Base-by-base conservation (phyloP, 345 rosid species). In the Geranium brycei region DNA sequence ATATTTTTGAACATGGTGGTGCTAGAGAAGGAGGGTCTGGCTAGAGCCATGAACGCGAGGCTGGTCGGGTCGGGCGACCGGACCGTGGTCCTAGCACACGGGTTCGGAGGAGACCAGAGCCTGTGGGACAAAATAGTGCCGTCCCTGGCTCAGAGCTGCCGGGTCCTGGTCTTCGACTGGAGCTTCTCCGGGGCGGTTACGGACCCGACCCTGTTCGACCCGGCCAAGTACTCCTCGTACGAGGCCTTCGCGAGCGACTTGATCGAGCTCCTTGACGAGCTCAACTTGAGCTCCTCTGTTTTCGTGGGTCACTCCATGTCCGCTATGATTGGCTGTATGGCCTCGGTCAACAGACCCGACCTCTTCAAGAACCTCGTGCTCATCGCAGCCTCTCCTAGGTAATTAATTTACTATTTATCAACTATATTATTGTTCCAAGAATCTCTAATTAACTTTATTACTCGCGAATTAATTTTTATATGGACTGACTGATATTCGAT, bases 301-400 rank as follows among this genome's bases (percentile, higher is more conserved):
- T 62, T 61, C 11, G 51, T 71, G 40, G 74, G 74, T 31, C 69
- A 71, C 63, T 71, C 73, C 65, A 64, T 71, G 73, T 65, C 73
- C 17, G 73, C 65, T 30, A 71, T 71, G 65, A 35, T 71, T n/a
- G 73, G 73, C 13, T 71, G 73, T 57, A 62, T 71, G 19, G 69
- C 73, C 61, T 71, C 73, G 31, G 35, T 71, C 57, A 55, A 60
- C 40, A 71, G 73, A 53, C 73, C 69, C 6, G 66, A 71, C 17
- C 73, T 71, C 17, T 71, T 71, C 61, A 64, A 40, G 57, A 71
- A 28, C 65, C 73, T 71, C 62, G 3, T 71, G 3, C 69, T 63
- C 16, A 57, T 69, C 14, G 58, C 58, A 8, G 65, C 73, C 16
- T 70, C 73, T 31, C 73, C 73, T 1, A 70, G 73, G 68, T 35